Percentiles rank a stretch among this genome's conserved stretches.
These are phyloP conservation scores for Cryphonectria naterciae DNA, from an alignment of 2,329 filamentous ascomycete genomes.

Conservation along the genomic window DNA sequence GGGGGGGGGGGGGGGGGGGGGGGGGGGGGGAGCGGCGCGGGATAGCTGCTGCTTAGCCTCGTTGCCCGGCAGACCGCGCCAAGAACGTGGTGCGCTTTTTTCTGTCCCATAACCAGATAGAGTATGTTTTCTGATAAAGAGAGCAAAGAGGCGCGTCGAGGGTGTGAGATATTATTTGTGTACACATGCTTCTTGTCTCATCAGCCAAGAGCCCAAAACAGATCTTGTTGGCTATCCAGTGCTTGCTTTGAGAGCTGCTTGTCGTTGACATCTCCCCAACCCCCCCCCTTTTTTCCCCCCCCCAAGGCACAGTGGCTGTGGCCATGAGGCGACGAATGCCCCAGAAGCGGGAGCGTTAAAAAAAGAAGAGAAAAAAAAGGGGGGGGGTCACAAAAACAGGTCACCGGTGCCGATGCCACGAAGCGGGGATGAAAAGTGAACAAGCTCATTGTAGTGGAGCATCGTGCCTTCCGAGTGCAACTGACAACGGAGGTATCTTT, in stretches of 20 bases:
- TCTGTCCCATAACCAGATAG: neutral
- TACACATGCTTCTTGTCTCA: neutral
- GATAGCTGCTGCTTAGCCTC: constrained; percentile 3
- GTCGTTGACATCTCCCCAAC: neutral
- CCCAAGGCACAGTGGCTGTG: too few species aligned
- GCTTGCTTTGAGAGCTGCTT: neutral
- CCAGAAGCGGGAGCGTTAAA: neutral
- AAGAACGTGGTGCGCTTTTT: neutral
- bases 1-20: too few species aligned
- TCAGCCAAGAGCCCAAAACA: neutral
- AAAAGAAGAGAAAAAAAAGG: neutral
- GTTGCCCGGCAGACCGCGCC: neutral
- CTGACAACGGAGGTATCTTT: constrained; percentile 17
- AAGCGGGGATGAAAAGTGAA: constrained; percentile 1
- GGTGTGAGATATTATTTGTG: neutral
- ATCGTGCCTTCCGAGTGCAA: neutral
- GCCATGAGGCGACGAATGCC: neutral
- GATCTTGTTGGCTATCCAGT: neutral
- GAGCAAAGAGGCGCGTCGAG: neutral
- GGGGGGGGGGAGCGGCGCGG: too few species aligned
- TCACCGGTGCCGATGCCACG: constrained; percentile 14
- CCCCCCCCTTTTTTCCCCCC: too few species aligned
- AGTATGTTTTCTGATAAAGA: neutral
- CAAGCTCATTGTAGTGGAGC: constrained; percentile 16
- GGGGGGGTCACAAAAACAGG: constrained; percentile 13